Conservation (phyloP, 805 yeast genomes). For the Cyberlindnera sargentensis region DNA sequence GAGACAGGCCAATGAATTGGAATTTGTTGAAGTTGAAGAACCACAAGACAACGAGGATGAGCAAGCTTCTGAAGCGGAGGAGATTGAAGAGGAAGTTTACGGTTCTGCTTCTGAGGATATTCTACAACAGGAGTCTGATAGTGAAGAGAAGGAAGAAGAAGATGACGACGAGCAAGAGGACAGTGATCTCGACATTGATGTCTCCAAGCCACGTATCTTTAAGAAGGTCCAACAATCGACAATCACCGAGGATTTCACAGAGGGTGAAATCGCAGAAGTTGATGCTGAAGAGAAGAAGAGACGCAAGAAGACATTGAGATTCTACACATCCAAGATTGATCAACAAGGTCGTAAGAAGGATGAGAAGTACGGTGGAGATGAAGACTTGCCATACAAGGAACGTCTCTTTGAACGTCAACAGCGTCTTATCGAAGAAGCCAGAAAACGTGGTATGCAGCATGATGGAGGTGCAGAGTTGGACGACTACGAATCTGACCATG, state of each 20-base stretch:
- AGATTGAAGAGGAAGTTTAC: slow-evolving; percentile 12
- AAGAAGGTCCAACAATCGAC: slow-evolving; percentile 28
- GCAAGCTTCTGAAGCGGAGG: slow-evolving; percentile 3
- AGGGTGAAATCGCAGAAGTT: slow-evolving; percentile 66
- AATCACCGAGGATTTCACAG: slow-evolving; percentile 51
- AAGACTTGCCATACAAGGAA: slow-evolving; percentile 87
- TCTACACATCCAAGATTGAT: slow-evolving; percentile 95
- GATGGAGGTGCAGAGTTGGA: slow-evolving; percentile 52
- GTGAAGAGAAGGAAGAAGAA: slow-evolving; percentile 8
- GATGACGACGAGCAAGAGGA: slow-evolving; percentile 12
- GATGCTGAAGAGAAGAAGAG: slow-evolving; percentile 82
- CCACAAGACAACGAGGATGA: slow-evolving; percentile 17
- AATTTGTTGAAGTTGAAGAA: slow-evolving; percentile 19
- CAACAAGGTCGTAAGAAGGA: slow-evolving; percentile 62
- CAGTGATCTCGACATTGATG: slow-evolving; percentile 39
- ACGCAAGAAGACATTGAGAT: slow-evolving; percentile 76
- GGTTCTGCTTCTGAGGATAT: slow-evolving; percentile 16
- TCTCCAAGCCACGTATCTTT: slow-evolving; percentile 45
- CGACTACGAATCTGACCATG: slow-evolving; percentile 36
- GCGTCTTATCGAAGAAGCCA: slow-evolving; percentile 79
- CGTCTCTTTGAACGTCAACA: slow-evolving; percentile 87
- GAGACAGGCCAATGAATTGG: slow-evolving; percentile 69
- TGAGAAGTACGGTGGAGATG: slow-evolving; percentile 69
- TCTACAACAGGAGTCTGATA: slow-evolving; percentile 9
- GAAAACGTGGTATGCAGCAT: slow-evolving; percentile 66